These are phyloP conservation scores for Zygotorulaspora danielsina DNA, from an alignment of 805 yeast genomes.

Conservation along the genomic window DNA sequence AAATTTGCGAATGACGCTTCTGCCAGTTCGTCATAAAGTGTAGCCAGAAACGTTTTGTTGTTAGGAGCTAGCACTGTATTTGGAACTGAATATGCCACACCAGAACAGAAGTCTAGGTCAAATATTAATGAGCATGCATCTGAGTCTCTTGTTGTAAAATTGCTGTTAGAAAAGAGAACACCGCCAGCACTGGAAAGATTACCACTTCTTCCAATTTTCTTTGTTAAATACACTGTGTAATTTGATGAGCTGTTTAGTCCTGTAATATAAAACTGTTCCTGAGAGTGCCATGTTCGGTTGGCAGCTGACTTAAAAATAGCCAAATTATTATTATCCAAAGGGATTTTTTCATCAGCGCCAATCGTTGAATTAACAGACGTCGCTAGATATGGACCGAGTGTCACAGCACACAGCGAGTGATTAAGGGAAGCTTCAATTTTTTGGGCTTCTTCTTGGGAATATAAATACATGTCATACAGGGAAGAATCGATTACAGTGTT, in stretches of 20 bases:
- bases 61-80: constrained; percentile 37
- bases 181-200: constrained; percentile 49
- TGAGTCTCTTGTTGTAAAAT: constrained; percentile 51
- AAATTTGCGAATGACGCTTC: constrained; percentile 55
- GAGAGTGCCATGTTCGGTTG: constrained; percentile 43
- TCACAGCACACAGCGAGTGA: constrained; percentile 69
- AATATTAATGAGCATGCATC: constrained; percentile 69
- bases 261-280: constrained; percentile 58
- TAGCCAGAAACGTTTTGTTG: constrained; percentile 37
- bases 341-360: not conserved
- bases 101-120: constrained; percentile 69
- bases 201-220: constrained; percentile 38
- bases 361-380: constrained; percentile 26
- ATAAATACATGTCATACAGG: constrained; percentile 43
- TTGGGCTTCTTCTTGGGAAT: constrained; percentile 39
- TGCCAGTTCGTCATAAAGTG: constrained; percentile 64
- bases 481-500: constrained; percentile 25
- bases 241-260: constrained; percentile 57
- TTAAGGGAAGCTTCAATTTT: constrained; percentile 39
- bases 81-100: constrained; percentile 88
- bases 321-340: constrained; percentile 17
- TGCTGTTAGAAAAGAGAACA: constrained; percentile 50
- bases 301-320: constrained; percentile 37
- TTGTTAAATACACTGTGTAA: constrained; percentile 62
- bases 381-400: constrained; percentile 43